phyloP scores from a whole-genome alignment of 164 flowering plant species.

The Umbellularia californica region DNA sequence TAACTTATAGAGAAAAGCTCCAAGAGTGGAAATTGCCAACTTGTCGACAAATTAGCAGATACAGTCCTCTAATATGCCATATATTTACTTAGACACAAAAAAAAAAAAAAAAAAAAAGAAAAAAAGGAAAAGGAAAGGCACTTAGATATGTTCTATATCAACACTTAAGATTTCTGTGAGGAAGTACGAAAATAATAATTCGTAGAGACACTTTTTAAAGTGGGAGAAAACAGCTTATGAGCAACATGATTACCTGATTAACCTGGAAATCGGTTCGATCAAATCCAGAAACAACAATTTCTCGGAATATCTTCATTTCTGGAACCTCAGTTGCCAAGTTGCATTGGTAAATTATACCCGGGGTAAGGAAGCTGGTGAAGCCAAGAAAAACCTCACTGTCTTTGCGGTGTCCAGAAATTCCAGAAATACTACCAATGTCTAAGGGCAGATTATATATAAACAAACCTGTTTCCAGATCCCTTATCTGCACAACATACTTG shows the following conservation, averaged over 20 bases:
- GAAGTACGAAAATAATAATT: background rate
- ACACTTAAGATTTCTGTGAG: background rate
- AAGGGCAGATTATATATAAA: slow-evolving; percentile 74
- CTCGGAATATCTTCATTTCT: slow-evolving; percentile 75
- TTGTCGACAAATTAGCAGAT: background rate
- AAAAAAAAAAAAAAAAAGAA: background rate
- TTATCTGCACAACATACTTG: slow-evolving; percentile 73
- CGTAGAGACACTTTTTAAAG: background rate
- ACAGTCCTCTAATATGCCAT: background rate
- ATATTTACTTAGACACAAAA: background rate
- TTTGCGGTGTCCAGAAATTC: slow-evolving; percentile 64
- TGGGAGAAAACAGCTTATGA: background rate
- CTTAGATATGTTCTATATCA: background rate
- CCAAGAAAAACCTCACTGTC: slow-evolving; percentile 60
- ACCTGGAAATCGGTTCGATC: slow-evolving; percentile 75
- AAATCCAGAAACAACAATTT: slow-evolving; percentile 75
- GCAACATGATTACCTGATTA: slow-evolving; percentile 59
- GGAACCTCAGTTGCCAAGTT: slow-evolving; percentile 53
- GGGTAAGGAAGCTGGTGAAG: slow-evolving; percentile 87
- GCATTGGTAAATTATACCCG: slow-evolving; percentile 84
- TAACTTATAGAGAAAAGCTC: too few species aligned
- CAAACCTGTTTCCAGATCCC: slow-evolving; percentile 77
- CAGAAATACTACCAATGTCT: slow-evolving; percentile 76
- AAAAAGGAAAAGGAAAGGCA: background rate
- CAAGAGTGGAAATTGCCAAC: background rate